These are phyloP conservation scores for Arthroderma sp. DNA, from an alignment of 2,329 filamentous ascomycete species.

Conservation along the genomic window DNA sequence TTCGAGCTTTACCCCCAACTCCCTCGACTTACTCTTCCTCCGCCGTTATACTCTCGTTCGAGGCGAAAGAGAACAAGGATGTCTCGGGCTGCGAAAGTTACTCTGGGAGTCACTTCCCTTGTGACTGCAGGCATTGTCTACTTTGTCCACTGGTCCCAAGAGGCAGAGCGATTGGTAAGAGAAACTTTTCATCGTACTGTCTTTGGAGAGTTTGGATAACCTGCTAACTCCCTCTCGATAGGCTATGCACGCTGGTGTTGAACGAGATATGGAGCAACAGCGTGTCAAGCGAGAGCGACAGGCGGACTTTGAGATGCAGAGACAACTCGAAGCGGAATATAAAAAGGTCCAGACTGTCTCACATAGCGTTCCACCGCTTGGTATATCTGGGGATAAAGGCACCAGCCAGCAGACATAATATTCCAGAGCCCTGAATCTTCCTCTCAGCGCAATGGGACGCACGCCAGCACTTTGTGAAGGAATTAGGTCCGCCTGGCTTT, in stretches of 20 bases:
- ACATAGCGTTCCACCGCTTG: constrained; percentile 22
- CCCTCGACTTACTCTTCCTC: neutral
- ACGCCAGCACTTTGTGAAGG: neutral
- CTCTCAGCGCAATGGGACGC: neutral
- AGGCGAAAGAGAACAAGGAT: constrained; percentile 38
- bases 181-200: neutral
- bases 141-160: constrained; percentile 83
- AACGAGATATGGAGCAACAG: constrained; percentile 91
- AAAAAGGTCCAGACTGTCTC: constrained; percentile 73
- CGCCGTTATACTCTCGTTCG: neutral
- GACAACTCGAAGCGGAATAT: constrained; percentile 74
- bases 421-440: neutral
- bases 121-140: constrained; percentile 65
- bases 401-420: neutral
- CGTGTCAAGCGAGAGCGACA: constrained; percentile 80
- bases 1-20: neutral
- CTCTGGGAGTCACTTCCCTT: constrained; percentile 63
- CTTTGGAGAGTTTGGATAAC: neutral
- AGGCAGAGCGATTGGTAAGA: constrained; percentile 65
- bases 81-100: constrained; percentile 84
- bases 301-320: constrained; percentile 89
- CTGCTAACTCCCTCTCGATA: constrained; percentile 16
- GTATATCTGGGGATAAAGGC: neutral
- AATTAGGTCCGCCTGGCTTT: neutral
- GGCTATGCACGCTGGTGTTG: constrained; percentile 92